Percentiles rank a stretch among this genome's conserved stretches.
Evolutionary conservation across 2,329 filamentous ascomycete genomes (phyloP).

Genomic region (Gaeumannomyces tritici): DNA sequence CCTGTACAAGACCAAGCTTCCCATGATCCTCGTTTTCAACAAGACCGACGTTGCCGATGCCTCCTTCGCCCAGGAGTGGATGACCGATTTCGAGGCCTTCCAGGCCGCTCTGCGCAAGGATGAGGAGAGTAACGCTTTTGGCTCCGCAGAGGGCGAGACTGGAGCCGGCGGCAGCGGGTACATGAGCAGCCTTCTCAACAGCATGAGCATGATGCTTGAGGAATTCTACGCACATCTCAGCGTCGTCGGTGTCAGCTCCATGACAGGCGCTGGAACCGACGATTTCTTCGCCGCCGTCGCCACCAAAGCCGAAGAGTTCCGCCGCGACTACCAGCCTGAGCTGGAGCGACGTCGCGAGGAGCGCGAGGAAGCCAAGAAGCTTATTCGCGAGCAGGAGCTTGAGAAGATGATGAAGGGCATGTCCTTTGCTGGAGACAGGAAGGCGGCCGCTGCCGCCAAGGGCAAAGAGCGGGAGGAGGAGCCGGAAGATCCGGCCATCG

Average conservation of each 20-base stretch:
- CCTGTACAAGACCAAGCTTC: constrained; percentile 95
- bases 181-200: constrained; percentile 92
- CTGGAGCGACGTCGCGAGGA: constrained; percentile 69
- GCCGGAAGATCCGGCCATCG: constrained; percentile 13
- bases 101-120: constrained; percentile 76
- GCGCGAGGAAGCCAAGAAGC: constrained; percentile 65
- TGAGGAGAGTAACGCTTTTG: constrained; percentile 68
- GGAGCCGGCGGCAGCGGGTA: constrained; percentile 73
- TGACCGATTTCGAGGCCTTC: constrained; percentile 97
- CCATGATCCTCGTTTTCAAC: constrained; percentile 99
- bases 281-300: constrained; percentile 89
- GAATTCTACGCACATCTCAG: constrained; percentile 94
- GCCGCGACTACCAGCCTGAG: constrained; percentile 84
- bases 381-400: constrained; percentile 67
- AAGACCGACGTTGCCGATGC: constrained; percentile 95
- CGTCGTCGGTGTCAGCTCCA: constrained; percentile 86
- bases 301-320: constrained; percentile 81
- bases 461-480: constrained; percentile 34
- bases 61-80: constrained; percentile 92
- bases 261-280: constrained; percentile 83
- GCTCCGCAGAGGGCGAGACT: constrained; percentile 55
- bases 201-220: constrained; percentile 94
- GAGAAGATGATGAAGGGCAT: constrained; percentile 94
- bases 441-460: constrained; percentile 19
- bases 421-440: constrained; percentile 33